These are phyloP conservation scores for Cladophialophora carrionii DNA, from an alignment of 2,329 filamentous ascomycete species.

Conservation along the genomic window DNA sequence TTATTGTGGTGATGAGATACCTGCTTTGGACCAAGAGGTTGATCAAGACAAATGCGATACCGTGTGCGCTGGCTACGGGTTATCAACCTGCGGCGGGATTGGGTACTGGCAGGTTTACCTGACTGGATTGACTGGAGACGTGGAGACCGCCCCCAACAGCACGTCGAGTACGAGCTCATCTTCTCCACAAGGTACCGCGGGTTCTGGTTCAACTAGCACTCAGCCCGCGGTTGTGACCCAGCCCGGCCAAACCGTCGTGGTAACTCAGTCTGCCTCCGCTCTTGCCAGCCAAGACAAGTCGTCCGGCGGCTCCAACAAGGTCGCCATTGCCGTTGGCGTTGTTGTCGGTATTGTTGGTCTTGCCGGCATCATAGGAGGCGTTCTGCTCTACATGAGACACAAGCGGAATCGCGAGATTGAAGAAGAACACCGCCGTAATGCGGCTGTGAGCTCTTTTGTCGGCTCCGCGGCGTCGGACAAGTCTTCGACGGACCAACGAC, in stretches of 20 bases:
- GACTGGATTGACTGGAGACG: conserved; percentile 53
- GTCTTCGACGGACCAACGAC: conserved; percentile 78
- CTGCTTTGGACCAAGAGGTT: conserved; percentile 59
- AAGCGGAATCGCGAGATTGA: conserved; percentile 77
- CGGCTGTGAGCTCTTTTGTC: conserved; percentile 73
- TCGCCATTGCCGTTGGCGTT: conserved; percentile 82
- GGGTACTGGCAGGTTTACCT: conserved; percentile 57
- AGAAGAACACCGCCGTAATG: conserved; percentile 81
- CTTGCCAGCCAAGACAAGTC: conserved; percentile 40
- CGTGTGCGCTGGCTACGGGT: conserved; percentile 65
- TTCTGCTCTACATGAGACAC: conserved; percentile 74
- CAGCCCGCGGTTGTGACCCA: conserved; percentile 34
- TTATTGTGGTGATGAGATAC: conserved; percentile 72
- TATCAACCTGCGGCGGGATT: conserved; percentile 69
- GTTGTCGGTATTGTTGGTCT: conserved; percentile 79
- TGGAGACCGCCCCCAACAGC: conserved; percentile 39
- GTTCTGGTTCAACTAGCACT: conserved; percentile 43
- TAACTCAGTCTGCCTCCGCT: conserved; percentile 43
- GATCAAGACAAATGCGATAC: conserved; percentile 65
- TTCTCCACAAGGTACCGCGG: conserved; percentile 49
- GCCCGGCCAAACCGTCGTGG: conserved; percentile 44
- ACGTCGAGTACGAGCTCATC: conserved; percentile 40
- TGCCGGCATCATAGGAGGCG: conserved; percentile 66
- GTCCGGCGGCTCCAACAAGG: conserved; percentile 65
- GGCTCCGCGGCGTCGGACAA: conserved; percentile 63